Evolutionary conservation across 2,329 filamentous ascomycete species (phyloP).

Genomic region (Colletotrichum caudatum): DNA sequence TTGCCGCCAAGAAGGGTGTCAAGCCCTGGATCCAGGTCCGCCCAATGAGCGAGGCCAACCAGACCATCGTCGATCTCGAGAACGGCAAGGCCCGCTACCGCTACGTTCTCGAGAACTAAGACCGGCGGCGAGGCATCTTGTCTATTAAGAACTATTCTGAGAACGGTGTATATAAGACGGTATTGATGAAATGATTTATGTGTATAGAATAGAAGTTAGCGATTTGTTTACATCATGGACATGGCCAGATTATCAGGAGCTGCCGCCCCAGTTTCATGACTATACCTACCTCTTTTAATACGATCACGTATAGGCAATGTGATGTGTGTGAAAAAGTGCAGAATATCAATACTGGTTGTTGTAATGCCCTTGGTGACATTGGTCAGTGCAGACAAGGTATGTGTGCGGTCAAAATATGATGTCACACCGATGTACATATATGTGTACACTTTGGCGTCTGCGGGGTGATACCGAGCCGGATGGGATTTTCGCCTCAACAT

Average conservation of each 20-base stretch:
- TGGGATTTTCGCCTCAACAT: not conserved
- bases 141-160: not conserved
- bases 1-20: conserved; percentile 68
- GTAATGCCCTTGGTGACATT: not conserved
- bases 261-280: conserved; percentile 2
- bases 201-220: conserved; percentile 34
- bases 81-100: conserved; percentile 63
- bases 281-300: not conserved
- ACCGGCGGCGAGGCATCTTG: not conserved
- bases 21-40: conserved; percentile 68
- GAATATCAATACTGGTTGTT: not conserved
- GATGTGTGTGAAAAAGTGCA: not conserved
- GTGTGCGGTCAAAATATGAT: conserved; percentile 11
- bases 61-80: conserved; percentile 66
- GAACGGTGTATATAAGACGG: conserved; percentile 30
- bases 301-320: not conserved
- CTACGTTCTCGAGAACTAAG: conserved; percentile 60
- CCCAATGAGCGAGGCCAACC: conserved; percentile 67
- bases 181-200: conserved; percentile 34
- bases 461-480: not conserved
- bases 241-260: conserved; percentile 23
- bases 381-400: too few species aligned
- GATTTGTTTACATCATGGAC: conserved; percentile 33
- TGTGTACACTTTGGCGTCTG: conserved; percentile 7
- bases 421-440: conserved; percentile 17